Conservation (phyloP, 768 basidiomycete genomes). For the Suillus weaverae region DNA sequence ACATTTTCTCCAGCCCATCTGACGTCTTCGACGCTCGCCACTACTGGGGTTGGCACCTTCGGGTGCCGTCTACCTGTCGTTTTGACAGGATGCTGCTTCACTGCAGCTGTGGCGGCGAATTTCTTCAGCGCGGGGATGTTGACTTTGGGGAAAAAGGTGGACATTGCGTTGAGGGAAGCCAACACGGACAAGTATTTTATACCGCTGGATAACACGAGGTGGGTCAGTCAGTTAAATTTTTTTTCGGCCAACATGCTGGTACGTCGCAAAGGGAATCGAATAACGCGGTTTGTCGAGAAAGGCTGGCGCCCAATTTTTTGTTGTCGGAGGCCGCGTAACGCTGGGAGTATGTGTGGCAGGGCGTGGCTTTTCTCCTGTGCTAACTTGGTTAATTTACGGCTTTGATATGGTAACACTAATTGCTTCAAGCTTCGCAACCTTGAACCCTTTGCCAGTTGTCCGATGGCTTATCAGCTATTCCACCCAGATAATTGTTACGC, state of each 20-base stretch:
- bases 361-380: slow-evolving; percentile 8
- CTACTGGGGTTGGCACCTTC: slow-evolving; percentile 19
- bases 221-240: slow-evolving; percentile 7
- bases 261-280: slow-evolving; percentile 5
- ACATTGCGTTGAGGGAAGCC: slow-evolving; percentile 8
- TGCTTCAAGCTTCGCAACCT: background rate
- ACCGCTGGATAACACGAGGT: slow-evolving; percentile 11
- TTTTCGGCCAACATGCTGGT: background rate
- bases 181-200: slow-evolving; percentile 1
- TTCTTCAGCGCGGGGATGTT: slow-evolving; percentile 25
- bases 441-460: background rate
- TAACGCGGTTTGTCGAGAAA: slow-evolving; percentile 4
- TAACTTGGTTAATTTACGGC: slow-evolving; percentile 6
- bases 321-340: slow-evolving; percentile 7
- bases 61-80: slow-evolving; percentile 9
- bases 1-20: slow-evolving; percentile 31
- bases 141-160: slow-evolving; percentile 29
- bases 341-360: background rate
- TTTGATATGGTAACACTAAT: background rate
- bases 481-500: background rate
- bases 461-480: background rate
- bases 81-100: slow-evolving; percentile 21
- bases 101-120: slow-evolving; percentile 27
- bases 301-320: background rate
- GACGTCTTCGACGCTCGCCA: slow-evolving; percentile 25